Evolutionary conservation across 2,329 filamentous ascomycete species (phyloP), one percentile per base, ranked within the genome.

Genomic region (Kalaharituber pfeilii): DNA sequence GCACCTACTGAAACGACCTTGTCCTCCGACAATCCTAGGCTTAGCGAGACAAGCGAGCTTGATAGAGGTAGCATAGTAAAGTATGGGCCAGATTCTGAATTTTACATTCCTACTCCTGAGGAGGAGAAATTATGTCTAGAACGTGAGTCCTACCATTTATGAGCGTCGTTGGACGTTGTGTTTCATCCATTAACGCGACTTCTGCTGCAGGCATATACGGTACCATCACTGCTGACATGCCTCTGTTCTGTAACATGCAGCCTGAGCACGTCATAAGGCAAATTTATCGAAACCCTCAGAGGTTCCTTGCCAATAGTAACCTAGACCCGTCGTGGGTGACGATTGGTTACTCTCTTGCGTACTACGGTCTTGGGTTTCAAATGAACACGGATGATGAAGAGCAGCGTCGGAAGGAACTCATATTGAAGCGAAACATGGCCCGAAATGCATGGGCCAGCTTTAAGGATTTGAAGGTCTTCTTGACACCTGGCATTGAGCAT

Each of bases 401-500:
- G 25, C 18, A 47, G 24, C 24, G 24, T 24, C 42, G 24, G 15
- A 25, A 20, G n/a, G 42, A 47, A 22, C 15, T 47, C n/a, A 22
- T 13, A 18, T 24, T 47, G 5, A 47, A 47, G 15, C n/a, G 42
- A 25, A 13, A 11, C 42, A 47, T 47, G 42, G 42, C 42, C n/a
- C n/a, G 24, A 5, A 64, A 63, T 53, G 62, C 55, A 8, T 64
- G 62, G 62, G 60, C 65, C 1, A 69, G 69, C 2, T 64, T 73
- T 30, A 67, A 68, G 20, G 68, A 74, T 59, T 67, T 80, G 53
- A 74, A 74, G 11, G 67, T 82, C 24, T 71, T 81, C 59, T 67
- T 80, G 62, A 74, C 77, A 1, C 70, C 76, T 24, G 75, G 69
- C 27, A 65, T 71, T 33, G 72, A 75, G 67, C 80, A 74, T 44